Evolutionary conservation across 441 rosid species (phyloP).

Genomic region (Gossypium aridum): DNA sequence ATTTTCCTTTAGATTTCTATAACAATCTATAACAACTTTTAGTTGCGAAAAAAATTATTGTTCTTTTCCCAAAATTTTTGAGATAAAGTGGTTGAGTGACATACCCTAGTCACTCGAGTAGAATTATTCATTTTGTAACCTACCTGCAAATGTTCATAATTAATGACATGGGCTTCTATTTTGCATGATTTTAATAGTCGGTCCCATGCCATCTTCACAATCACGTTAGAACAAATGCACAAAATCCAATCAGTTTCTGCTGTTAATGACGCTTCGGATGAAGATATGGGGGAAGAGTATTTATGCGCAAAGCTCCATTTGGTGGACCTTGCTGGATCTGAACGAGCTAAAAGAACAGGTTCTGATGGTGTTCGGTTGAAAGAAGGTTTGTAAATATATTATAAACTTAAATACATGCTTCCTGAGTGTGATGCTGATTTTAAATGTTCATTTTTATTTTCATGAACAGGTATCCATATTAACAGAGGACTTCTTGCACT

Average conservation of each 20-base stretch:
- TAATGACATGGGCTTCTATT: conserved; percentile 21
- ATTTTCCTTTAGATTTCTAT: neutral
- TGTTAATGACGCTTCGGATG: conserved; percentile 31
- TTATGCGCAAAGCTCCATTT: conserved; percentile 64
- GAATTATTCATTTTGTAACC: conserved; percentile 9
- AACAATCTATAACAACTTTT: conserved; percentile 4
- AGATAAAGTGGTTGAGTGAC: neutral
- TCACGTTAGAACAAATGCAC: conserved; percentile 61
- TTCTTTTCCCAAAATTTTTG: neutral
- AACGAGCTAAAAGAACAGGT: conserved; percentile 69
- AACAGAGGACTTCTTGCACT: conserved; percentile 70
- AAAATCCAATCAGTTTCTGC: conserved; percentile 37
- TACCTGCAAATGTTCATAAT: conserved; percentile 11
- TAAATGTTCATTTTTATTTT: conserved; percentile 6
- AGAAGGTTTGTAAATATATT: conserved; percentile 41
- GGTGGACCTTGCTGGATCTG: conserved; percentile 74
- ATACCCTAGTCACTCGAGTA: neutral
- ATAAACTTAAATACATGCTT: conserved; percentile 5
- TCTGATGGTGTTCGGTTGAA: conserved; percentile 57
- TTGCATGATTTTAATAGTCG: conserved; percentile 49
- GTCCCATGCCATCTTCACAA: conserved; percentile 72
- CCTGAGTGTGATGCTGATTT: neutral
- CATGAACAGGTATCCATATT: conserved; percentile 51
- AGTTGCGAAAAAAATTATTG: neutral
- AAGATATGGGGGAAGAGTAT: conserved; percentile 55